Percentiles rank a stretch among this genome's conserved stretches.
Conservation (phyloP, 108 stramenopile genomes). For the Discostella stelligeroides region DNA sequence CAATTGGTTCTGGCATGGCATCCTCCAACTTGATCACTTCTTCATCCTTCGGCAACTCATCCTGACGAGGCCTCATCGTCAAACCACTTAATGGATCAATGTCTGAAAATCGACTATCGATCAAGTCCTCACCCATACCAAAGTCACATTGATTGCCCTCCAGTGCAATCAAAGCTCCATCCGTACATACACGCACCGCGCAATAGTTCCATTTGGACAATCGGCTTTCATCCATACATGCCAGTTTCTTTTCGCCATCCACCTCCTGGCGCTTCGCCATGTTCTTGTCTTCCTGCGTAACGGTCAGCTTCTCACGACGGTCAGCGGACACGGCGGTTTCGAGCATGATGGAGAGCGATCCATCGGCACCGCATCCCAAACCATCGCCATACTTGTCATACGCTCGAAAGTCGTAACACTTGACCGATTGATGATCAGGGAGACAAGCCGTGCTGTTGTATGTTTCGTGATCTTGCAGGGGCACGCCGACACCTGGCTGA, state of each 20-base stretch:
- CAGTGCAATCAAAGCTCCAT: slow-evolving; percentile 14
- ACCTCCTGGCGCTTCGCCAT: slow-evolving; percentile 7
- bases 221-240: slow-evolving; percentile 9
- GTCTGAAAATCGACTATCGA: neutral
- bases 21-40: neutral
- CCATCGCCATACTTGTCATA: slow-evolving; percentile 36
- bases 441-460: slow-evolving; percentile 20
- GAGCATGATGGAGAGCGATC: slow-evolving; percentile 16
- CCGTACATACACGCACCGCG: slow-evolving; percentile 17
- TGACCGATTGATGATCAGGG: neutral
- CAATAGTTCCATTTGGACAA: slow-evolving; percentile 24
- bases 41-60: neutral
- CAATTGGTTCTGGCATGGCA: neutral
- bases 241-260: slow-evolving; percentile 8
- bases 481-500: slow-evolving; percentile 5
- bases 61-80: neutral
- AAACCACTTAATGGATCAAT: slow-evolving; percentile 1
- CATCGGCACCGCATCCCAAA: slow-evolving; percentile 21
- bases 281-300: slow-evolving; percentile 7
- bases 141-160: slow-evolving; percentile 31
- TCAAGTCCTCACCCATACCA: slow-evolving; percentile 17
- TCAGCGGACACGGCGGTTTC: neutral
- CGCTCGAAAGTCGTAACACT: slow-evolving; percentile 35
- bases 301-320: neutral
- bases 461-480: slow-evolving; percentile 3